These are phyloP conservation scores for Evansstolkia leycettana DNA, from an alignment of 495 filamentous ascomycete genomes.

Conservation along the genomic window DNA sequence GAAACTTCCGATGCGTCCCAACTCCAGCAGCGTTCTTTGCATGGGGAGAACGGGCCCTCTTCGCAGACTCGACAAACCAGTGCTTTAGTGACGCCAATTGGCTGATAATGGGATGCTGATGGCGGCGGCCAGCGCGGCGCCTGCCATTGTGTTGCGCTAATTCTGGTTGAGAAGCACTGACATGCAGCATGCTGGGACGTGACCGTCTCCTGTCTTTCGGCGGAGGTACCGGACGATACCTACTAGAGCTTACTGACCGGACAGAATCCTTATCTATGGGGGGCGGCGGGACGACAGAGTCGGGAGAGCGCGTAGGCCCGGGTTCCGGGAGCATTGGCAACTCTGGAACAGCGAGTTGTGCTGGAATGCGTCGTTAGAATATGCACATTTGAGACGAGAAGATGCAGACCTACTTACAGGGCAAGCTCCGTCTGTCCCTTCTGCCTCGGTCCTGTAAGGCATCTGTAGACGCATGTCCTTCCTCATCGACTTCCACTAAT, in stretches of 20 bases:
- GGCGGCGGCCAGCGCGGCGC: slow-evolving; percentile 41
- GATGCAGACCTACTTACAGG: slow-evolving; percentile 14
- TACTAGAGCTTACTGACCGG: slow-evolving; percentile 56
- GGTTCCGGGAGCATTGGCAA: slow-evolving; percentile 62
- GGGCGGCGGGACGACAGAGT: slow-evolving; percentile 34
- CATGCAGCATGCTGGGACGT: slow-evolving; percentile 66
- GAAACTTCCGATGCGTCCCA: slow-evolving; percentile 23
- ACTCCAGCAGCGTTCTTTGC: slow-evolving; percentile 17
- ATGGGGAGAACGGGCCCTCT: slow-evolving; percentile 56
- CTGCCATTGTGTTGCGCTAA: slow-evolving; percentile 44
- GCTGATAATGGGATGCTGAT: slow-evolving; percentile 60
- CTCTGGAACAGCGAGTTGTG: slow-evolving; percentile 45
- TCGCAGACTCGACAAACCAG: slow-evolving; percentile 71
- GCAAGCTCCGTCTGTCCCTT: slow-evolving; percentile 44
- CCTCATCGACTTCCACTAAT: slow-evolving; percentile 63
- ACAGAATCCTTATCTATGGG: slow-evolving; percentile 71
- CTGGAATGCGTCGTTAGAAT: slow-evolving; percentile 3
- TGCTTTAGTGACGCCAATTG: slow-evolving; percentile 79
- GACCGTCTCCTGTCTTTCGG: slow-evolving; percentile 72
- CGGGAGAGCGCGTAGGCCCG: slow-evolving; percentile 22
- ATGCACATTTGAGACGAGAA: neutral
- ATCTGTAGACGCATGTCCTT: slow-evolving; percentile 31
- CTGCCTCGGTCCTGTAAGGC: slow-evolving; percentile 32
- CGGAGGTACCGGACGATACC: slow-evolving; percentile 63
- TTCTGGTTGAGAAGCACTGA: slow-evolving; percentile 62